Conservation (phyloP, 2,329 filamentous ascomycete genomes). For the Chaetoscypha palmicola region DNA sequence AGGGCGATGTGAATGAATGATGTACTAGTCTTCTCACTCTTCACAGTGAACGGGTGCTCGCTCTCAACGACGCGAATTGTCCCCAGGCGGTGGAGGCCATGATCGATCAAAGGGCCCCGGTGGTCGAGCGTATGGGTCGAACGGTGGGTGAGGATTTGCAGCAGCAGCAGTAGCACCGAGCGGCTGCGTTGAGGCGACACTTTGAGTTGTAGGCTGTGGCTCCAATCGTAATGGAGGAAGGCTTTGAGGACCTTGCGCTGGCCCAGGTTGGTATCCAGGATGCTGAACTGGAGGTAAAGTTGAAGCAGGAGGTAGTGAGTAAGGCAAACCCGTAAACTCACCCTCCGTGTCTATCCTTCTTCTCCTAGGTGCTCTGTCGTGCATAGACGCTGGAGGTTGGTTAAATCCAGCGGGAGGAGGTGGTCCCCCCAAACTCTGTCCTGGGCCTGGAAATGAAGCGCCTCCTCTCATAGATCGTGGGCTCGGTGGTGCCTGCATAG, state of each 20-base stretch:
- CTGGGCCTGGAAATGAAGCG: constrained; percentile 18
- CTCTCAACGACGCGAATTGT: constrained; percentile 18
- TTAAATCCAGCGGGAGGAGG: constrained; percentile 15
- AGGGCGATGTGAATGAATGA: no score
- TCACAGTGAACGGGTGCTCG: no score
- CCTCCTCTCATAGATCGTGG: constrained; percentile 31
- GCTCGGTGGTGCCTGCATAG: constrained; percentile 45
- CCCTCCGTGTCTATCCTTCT: constrained; percentile 28
- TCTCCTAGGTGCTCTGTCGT: constrained; percentile 27
- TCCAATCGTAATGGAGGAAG: constrained; percentile 30
- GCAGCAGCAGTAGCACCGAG: constrained; percentile 18
- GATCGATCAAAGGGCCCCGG: constrained; percentile 21
- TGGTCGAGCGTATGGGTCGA: constrained; percentile 22
- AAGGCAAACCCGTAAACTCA: constrained; percentile 25
- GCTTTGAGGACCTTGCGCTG: constrained; percentile 17
- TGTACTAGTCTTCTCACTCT: no score
- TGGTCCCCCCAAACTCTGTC: constrained; percentile 4
- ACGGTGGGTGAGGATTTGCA: constrained; percentile 18
- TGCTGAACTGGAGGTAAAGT: constrained; percentile 25
- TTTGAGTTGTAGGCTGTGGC: constrained; percentile 14
- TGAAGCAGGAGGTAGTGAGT: constrained; percentile 25
- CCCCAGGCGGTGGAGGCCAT: constrained; percentile 20
- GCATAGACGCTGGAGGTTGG: constrained; percentile 12
- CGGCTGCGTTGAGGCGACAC: constrained; percentile 9
- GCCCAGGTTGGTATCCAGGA: constrained; percentile 17